phyloP scores from a whole-genome alignment of 2,329 filamentous ascomycete species.

The Alternaria alternata region DNA sequence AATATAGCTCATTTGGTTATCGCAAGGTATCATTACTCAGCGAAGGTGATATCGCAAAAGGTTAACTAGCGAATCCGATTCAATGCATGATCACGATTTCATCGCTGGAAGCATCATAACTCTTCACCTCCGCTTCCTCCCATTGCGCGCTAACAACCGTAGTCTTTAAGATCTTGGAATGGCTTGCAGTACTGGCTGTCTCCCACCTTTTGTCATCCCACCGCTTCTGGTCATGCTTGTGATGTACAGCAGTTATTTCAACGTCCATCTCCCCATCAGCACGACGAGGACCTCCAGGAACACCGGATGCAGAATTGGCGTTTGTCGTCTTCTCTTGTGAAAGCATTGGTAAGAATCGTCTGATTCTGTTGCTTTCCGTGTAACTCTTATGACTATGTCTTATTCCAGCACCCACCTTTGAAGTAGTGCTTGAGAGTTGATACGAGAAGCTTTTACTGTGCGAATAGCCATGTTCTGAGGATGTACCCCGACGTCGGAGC shows the following conservation, averaged over 20 bases:
- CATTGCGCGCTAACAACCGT: conserved; percentile 47
- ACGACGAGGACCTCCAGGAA: conserved; percentile 43
- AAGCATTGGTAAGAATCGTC: conserved; percentile 42
- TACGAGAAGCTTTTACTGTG: conserved; percentile 40
- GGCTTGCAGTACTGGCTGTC: conserved; percentile 42
- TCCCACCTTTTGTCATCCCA: conserved; percentile 41
- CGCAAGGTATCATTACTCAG: not conserved
- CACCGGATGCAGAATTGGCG: conserved; percentile 44
- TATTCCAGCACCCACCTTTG: conserved; percentile 9
- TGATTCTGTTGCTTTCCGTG: conserved; percentile 28
- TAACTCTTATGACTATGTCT: conserved; percentile 29
- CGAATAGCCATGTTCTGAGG: conserved; percentile 40
- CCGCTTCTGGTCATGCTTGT: conserved; percentile 11
- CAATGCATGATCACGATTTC: conserved; percentile 33
- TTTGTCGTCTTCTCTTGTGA: conserved; percentile 39
- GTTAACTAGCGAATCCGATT: not conserved
- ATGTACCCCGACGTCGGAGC: conserved; percentile 41
- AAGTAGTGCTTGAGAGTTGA: conserved; percentile 35
- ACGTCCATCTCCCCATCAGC: conserved; percentile 44
- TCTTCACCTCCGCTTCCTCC: conserved; percentile 38
- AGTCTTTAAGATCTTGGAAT: conserved; percentile 48
- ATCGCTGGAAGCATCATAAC: conserved; percentile 26
- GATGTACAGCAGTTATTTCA: conserved; percentile 37
- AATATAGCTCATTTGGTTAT: not conserved
- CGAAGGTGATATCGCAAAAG: not conserved